phyloP scores from a whole-genome alignment of 495 filamentous ascomycete species.

The Tuber borchii region DNA sequence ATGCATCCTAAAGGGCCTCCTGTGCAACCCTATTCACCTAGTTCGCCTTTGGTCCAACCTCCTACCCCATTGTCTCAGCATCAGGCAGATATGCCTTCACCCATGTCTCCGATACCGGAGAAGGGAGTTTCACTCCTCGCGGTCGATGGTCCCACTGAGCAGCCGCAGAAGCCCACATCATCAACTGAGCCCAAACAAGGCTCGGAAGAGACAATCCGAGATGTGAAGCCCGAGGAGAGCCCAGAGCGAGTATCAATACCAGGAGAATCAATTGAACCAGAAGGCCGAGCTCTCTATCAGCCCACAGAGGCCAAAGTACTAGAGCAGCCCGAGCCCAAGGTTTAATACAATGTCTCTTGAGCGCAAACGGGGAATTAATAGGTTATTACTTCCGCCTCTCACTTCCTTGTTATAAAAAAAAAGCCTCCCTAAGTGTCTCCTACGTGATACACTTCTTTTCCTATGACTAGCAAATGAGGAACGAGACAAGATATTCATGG shows the following conservation, averaged over 20 bases:
- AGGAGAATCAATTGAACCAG: conserved; percentile 1
- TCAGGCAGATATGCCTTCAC: not conserved
- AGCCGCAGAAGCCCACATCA: not conserved
- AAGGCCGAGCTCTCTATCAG: not conserved
- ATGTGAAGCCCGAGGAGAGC: not conserved
- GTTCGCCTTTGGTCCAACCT: not conserved
- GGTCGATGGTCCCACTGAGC: not conserved
- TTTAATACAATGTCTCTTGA: not conserved
- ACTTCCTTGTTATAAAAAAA: not conserved
- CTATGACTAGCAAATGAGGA: not conserved
- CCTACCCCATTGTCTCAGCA: not conserved
- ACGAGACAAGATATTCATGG: not conserved
- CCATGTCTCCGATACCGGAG: not conserved
- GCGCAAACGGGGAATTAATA: not conserved
- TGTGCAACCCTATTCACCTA: not conserved
- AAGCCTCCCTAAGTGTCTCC: not conserved
- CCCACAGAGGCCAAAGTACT: not conserved
- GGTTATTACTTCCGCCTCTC: not conserved
- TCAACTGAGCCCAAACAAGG: not conserved
- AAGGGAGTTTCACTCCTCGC: not conserved
- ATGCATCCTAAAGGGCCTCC: not conserved
- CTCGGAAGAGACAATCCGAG: not conserved
- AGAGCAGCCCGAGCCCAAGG: not conserved
- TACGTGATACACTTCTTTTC: not conserved
- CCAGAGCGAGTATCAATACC: not conserved